Base-by-base conservation (phyloP, 2,329 filamentous ascomycete genomes). In the Botrytis hyacinthi region DNA sequence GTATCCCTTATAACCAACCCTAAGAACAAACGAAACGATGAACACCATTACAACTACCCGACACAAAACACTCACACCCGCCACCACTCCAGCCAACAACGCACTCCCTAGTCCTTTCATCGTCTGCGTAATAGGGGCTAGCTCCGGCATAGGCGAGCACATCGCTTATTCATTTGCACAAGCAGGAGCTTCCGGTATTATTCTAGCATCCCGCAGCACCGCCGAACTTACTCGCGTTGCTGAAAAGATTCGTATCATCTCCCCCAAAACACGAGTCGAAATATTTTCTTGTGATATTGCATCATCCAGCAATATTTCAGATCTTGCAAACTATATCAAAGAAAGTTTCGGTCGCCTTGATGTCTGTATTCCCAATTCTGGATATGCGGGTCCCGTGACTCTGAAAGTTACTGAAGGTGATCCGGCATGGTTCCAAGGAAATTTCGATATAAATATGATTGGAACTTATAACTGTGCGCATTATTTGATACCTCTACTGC, bases 71-170 rank as follows among this genome's bases (percentile, higher is more conserved):
- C 65, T 73, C 51, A 70, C 65, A 1, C 54, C 71, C 42, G 8
- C 51, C 42, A 73, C 54, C 2, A 51, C 51, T 42, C 71, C 71
- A 12, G 37, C 42, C 57, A 69, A 62, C 20, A 73, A 73, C 35
- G 7, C 18, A 20, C 73, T 74, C 8, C 48, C 66, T 3, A 40
- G 3, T 4, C 40, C 66, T 10, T 73, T 74, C 42, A 61, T 66
- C 22, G 61, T 62, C 22, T 73, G 71, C 14, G 71, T 74, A 42
- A 67, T 74, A 18, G 73, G 73, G 18, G 71, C 71, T 12, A 73
- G 71, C 48, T 60, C 59, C 12, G 73, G 73, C 1, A 74, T 74
- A 22, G 73, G 71, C 71, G 71, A 74, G 6, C 65, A 74, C 16
- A 68, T 74, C 37, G 71, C 70, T 35, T 74, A 74, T 42, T 48